phyloP scores from a whole-genome alignment of 1,284 basidiomycete species.

The Cryptococcus sp. region DNA sequence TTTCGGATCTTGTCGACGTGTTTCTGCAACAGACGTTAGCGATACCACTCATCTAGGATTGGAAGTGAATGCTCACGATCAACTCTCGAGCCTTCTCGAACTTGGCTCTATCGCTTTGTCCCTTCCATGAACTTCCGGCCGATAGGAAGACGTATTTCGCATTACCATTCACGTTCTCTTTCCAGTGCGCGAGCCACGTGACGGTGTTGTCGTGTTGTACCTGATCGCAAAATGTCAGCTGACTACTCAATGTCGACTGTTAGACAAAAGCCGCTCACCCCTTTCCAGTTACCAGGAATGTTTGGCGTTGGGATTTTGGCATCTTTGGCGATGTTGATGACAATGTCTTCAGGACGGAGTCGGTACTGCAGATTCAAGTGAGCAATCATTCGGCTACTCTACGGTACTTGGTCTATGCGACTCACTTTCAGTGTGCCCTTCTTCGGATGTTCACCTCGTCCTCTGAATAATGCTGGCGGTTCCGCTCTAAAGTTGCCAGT shows the following conservation, averaged over 20 bases:
- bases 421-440: constrained; percentile 91
- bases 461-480: constrained; percentile 95
- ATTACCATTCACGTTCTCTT: constrained; percentile 88
- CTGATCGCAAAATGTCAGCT: constrained; percentile 21
- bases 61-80: constrained; percentile 62
- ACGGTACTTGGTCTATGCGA: neutral
- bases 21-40: constrained; percentile 58
- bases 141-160: constrained; percentile 96
- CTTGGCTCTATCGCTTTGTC: constrained; percentile 92
- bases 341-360: constrained; percentile 88
- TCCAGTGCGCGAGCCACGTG: constrained; percentile 97
- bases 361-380: constrained; percentile 61
- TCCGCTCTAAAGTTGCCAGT: constrained; percentile 98
- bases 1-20: constrained; percentile 85
- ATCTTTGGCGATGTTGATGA: constrained; percentile 82
- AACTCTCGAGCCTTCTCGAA: constrained; percentile 95
- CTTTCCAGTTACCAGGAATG: constrained; percentile 83
- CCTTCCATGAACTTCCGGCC: constrained; percentile 89
- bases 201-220: constrained; percentile 89
- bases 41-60: neutral
- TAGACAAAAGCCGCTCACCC: constrained; percentile 18
- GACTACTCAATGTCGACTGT: neutral
- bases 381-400: neutral
- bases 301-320: constrained; percentile 77
- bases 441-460: constrained; percentile 97